Evolutionary conservation across 768 basidiomycete species (phyloP).

Genomic region (Udeniomyces megalosporus): DNA sequence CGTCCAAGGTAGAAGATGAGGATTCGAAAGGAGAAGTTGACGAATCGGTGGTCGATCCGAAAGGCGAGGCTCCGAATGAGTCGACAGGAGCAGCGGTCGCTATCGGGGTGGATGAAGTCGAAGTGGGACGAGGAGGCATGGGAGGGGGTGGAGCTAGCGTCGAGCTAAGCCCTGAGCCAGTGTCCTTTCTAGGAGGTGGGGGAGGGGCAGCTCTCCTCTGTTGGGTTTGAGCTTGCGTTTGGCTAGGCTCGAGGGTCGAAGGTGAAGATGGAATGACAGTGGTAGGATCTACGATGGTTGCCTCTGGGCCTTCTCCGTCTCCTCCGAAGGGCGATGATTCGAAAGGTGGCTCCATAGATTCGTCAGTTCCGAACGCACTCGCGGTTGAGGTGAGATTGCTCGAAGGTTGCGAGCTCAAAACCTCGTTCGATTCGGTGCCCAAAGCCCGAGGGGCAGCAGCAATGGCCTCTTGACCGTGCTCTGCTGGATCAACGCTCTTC

Average conservation of each 20-base stretch:
- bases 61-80: neutral
- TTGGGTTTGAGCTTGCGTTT: neutral
- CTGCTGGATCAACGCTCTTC: neutral
- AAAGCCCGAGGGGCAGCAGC: too few relatives aligned
- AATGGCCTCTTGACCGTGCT: neutral
- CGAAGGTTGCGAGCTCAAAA: neutral
- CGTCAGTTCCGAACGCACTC: constrained; percentile 5
- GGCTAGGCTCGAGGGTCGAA: too few relatives aligned
- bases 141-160: neutral
- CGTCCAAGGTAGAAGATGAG: neutral
- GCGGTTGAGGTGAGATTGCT: constrained; percentile 7
- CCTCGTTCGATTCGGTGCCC: neutral
- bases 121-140: neutral
- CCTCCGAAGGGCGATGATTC: neutral
- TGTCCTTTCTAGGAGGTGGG: constrained; percentile 5
- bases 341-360: constrained; percentile 15
- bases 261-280: too few relatives aligned
- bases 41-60: neutral
- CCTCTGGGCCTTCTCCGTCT: too few relatives aligned
- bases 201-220: constrained; percentile 14
- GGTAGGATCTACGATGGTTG: too few relatives aligned
- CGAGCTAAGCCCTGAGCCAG: neutral
- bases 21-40: neutral
- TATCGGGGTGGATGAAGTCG: neutral
- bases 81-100: neutral